Percentiles rank a stretch among this genome's conserved stretches.
phyloP scores from a whole-genome alignment of 2,329 filamentous ascomycete genomes.

The Aspergillus awamori region DNA sequence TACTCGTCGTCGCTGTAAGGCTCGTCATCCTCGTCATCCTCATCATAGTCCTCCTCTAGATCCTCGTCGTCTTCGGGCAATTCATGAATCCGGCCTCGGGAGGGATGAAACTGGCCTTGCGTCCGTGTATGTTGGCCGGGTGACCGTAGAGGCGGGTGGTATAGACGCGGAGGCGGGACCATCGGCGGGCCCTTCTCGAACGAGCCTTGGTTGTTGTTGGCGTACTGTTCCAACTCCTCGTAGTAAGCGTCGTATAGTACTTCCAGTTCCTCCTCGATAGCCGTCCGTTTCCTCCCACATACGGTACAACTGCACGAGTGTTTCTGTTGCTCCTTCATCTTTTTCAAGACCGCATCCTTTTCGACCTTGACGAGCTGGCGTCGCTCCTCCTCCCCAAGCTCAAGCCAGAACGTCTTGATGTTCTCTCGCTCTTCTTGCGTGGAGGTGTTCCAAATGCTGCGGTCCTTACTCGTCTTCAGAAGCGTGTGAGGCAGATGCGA shows the following conservation, averaged over 20 bases:
- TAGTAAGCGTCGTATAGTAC: slow-evolving; percentile 99
- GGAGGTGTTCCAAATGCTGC: slow-evolving; percentile 92
- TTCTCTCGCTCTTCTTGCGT: slow-evolving; percentile 92
- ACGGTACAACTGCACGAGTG: slow-evolving; percentile 98
- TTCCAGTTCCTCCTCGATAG: slow-evolving; percentile 97
- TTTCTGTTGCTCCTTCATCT: slow-evolving; percentile 99
- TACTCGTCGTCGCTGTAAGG: slow-evolving; percentile 67
- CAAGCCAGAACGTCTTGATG: slow-evolving; percentile 98
- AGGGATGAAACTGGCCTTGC: slow-evolving; percentile 64
- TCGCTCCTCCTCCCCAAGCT: slow-evolving; percentile 88
- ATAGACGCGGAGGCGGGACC: slow-evolving; percentile 67
- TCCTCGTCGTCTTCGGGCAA: slow-evolving; percentile 60
- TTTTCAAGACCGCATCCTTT: slow-evolving; percentile 94
- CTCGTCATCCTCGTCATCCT: slow-evolving; percentile 72
- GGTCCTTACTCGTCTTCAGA: slow-evolving; percentile 66
- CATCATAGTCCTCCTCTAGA: slow-evolving; percentile 60
- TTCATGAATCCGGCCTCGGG: slow-evolving; percentile 70
- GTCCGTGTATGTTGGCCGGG: slow-evolving; percentile 60
- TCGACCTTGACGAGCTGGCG: slow-evolving; percentile 96
- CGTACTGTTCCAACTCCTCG: slow-evolving; percentile 95
- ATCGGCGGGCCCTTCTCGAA: slow-evolving; percentile 67
- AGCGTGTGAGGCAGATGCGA: slow-evolving; percentile 48
- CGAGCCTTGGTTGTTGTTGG: slow-evolving; percentile 73
- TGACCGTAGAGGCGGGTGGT: slow-evolving; percentile 59
- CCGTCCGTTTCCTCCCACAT: slow-evolving; percentile 91